Percentiles rank a stretch among this genome's conserved stretches.
Evolutionary conservation across 139 green algal species (phyloP).

Genomic region (Micromonas commoda): DNA sequence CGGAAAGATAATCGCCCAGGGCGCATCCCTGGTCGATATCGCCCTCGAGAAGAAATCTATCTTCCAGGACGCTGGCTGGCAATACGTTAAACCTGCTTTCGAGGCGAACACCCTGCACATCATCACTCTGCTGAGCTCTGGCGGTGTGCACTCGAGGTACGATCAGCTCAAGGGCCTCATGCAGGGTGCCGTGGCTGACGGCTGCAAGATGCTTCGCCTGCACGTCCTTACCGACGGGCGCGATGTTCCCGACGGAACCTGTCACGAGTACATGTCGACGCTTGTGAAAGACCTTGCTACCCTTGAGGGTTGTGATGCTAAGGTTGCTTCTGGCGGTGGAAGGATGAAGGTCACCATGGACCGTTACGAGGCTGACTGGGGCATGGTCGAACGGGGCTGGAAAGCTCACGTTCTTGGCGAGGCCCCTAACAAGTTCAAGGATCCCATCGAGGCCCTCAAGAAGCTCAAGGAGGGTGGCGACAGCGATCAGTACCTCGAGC

Average conservation of each 20-base stretch:
- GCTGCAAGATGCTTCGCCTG: constrained; percentile 78
- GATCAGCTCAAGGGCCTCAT: constrained; percentile 69
- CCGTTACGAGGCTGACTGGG: constrained; percentile 94
- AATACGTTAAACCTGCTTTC: constrained; percentile 68
- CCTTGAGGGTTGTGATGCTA: constrained; percentile 58
- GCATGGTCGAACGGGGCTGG: constrained; percentile 87
- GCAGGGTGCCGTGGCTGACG: constrained; percentile 61
- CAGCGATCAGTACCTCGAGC: constrained; percentile 46
- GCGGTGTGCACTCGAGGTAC: constrained; percentile 84
- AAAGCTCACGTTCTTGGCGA: constrained; percentile 85
- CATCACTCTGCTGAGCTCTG: constrained; percentile 88
- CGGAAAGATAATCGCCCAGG: constrained; percentile 88
- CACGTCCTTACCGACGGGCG: constrained; percentile 90
- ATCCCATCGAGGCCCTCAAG: constrained; percentile 64
- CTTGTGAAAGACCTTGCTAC: constrained; percentile 63
- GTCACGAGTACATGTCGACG: constrained; percentile 59
- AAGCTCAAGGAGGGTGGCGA: constrained; percentile 46
- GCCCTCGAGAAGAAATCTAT: constrained; percentile 71
- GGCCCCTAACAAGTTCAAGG: constrained; percentile 68
- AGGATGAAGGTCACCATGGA: constrained; percentile 96
- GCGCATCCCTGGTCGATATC: constrained; percentile 82
- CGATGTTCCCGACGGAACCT: constrained; percentile 83
- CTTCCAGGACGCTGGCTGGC: constrained; percentile 74
- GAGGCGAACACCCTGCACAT: constrained; percentile 83
- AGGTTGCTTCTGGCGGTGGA: constrained; percentile 85